Evolutionary conservation across 2,329 filamentous ascomycete genomes (phyloP).

Genomic region (Aaosphaeria arxii): DNA sequence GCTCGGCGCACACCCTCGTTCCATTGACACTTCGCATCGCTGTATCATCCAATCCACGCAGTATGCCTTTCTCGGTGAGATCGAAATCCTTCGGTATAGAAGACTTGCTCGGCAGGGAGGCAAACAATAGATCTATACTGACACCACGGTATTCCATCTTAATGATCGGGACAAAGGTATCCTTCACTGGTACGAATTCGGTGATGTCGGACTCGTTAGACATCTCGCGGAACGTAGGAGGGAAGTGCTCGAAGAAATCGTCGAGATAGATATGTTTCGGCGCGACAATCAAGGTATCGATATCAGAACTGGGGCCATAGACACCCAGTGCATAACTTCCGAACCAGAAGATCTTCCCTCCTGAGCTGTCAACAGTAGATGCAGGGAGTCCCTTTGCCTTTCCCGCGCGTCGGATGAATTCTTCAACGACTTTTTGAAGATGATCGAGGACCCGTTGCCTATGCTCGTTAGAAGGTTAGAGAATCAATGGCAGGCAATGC

Average conservation of each 20-base stretch:
- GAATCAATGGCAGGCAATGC: neutral
- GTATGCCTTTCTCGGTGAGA: conserved; percentile 76
- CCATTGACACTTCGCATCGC: conserved; percentile 91
- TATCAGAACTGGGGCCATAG: conserved; percentile 90
- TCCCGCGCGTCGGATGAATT: conserved; percentile 83
- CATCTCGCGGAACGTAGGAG: conserved; percentile 73
- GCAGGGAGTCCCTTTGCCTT: conserved; percentile 70
- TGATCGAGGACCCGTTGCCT: conserved; percentile 72
- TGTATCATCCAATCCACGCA: conserved; percentile 81
- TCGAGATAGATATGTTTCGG: conserved; percentile 85
- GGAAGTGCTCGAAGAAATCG: conserved; percentile 90
- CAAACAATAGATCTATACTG: conserved; percentile 84
- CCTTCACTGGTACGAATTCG: conserved; percentile 79
- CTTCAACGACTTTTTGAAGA: conserved; percentile 75
- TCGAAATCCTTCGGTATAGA: conserved; percentile 59
- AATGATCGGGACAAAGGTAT: conserved; percentile 95
- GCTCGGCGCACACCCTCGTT: conserved; percentile 90
- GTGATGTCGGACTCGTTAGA: conserved; percentile 75
- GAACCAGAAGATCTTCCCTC: conserved; percentile 92
- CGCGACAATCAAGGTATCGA: conserved; percentile 90
- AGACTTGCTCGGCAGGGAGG: conserved; percentile 39
- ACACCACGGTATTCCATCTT: conserved; percentile 90
- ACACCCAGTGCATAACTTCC: conserved; percentile 94
- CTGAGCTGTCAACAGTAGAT: conserved; percentile 75
- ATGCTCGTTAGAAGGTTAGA: conserved; percentile 12